Conservation (phyloP, 345 rosid species). For the Psidium friedrichsthalianum region DNA sequence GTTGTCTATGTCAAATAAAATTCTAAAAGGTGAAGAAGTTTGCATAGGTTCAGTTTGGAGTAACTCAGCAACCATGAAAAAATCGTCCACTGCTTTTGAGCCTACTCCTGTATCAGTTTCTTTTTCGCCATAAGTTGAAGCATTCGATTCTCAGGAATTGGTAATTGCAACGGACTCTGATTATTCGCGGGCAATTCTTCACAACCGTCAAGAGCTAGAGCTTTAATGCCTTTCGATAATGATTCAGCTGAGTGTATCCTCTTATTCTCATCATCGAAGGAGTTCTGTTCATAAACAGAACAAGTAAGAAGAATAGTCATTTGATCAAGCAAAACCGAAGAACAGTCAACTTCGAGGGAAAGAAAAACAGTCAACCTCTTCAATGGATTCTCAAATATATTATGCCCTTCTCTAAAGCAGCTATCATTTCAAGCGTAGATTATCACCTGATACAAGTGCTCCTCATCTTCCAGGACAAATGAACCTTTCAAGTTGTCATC, state of each 20-base stretch:
- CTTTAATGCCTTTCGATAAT: constrained; percentile 23
- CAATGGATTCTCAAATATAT: neutral
- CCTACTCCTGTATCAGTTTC: neutral
- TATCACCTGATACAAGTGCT: neutral
- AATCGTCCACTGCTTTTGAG: neutral
- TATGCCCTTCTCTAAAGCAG: neutral
- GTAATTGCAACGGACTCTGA: constrained; percentile 19
- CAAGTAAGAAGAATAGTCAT: neutral
- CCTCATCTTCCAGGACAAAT: neutral
- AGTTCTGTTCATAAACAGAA: neutral
- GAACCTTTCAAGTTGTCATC: neutral
- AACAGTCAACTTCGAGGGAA: neutral
- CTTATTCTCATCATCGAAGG: constrained; percentile 1
- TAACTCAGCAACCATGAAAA: neutral
- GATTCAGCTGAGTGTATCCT: constrained; percentile 22
- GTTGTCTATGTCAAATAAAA: constrained; percentile 2
- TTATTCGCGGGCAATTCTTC: constrained; percentile 10
- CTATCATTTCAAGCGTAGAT: neutral
- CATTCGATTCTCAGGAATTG: constrained; percentile 3
- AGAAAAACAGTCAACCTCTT: neutral
- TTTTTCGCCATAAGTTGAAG: constrained; percentile 4
- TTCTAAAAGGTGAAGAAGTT: constrained; percentile 1
- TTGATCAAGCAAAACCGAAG: too few species aligned
- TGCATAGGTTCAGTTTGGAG: neutral
- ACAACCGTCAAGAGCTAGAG: constrained; percentile 26